These are phyloP conservation scores for Diplosphaera chodatii DNA, from an alignment of 139 green algal species.

Conservation along the genomic window DNA sequence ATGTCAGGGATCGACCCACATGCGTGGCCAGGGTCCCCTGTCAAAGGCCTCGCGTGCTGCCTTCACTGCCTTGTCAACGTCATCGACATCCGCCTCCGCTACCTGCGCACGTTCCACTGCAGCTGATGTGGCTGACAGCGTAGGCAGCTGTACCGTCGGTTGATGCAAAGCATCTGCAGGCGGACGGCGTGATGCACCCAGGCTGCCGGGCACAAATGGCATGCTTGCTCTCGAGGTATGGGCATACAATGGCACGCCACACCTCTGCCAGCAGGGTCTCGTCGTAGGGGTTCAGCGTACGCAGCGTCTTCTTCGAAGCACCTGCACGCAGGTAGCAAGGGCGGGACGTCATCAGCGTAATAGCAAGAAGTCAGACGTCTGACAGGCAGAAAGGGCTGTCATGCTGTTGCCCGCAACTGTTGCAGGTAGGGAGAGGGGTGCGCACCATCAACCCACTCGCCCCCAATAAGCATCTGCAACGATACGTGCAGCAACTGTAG, in stretches of 20 bases:
- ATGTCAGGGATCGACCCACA: slow-evolving; percentile 1
- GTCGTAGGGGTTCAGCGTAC: slow-evolving; percentile 26
- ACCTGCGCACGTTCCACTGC: slow-evolving; percentile 10
- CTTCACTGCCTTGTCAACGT: slow-evolving; percentile 50
- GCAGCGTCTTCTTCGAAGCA: slow-evolving; percentile 10
- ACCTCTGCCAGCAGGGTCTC: slow-evolving; percentile 18
- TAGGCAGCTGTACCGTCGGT: no score
- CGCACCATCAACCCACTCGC: slow-evolving; percentile 26
- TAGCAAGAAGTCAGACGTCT: no score
- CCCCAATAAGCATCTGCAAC: slow-evolving; percentile 36
- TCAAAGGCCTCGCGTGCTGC: slow-evolving; percentile 36
- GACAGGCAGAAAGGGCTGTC: no score
- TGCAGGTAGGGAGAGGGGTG: no score
- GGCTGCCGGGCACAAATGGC: no score
- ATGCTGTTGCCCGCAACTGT: no score
- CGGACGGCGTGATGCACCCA: no score
- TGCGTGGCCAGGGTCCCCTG: slow-evolving; percentile 28
- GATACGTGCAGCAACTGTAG: neutral
- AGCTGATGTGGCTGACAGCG: no score
- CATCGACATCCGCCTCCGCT: slow-evolving; percentile 43
- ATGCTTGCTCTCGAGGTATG: no score
- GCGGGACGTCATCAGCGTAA: no score
- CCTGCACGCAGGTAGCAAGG: no score
- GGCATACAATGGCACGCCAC: slow-evolving; percentile 4
- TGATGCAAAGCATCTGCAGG: no score